Evolutionary conservation across 2,329 filamentous ascomycete species (phyloP), one percentile per base, ranked within the genome.

Genomic region (Colletotrichum salicis): DNA sequence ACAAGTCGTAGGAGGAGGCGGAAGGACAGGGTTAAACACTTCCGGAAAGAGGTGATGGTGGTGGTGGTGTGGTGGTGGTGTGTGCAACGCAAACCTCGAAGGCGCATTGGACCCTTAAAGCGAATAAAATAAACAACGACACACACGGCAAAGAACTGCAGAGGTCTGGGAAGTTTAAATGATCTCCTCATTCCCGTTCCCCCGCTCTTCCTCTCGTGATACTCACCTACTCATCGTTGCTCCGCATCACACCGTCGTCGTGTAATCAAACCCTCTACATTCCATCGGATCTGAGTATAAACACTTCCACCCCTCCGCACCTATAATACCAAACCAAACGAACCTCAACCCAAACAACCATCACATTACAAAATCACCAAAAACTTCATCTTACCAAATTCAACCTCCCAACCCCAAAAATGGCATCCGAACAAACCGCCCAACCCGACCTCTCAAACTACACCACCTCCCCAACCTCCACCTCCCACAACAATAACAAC

Each of bases 21-120:
- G 15, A n/a, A 2, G 15, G 41, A 45, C 15, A n/a, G 6, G 13
- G n/a, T 33, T 37, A 33, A 48, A 52, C 13, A 48, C 41, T n/a
- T 48, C 3, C 27, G 31, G 11, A 45, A 27, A 11, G 29, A 58
- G 11, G 41, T 19, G 12, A 24, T 41, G 27, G 62, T 12, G 33
- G 33, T 35, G 41, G 45, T 13, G n/a, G 15, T n/a, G 62, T 12
- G 33, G 33, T 35, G 41, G 45, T 13, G n/a, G 15, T n/a, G 41
- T 15, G 33, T 54, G 48, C 33, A 29, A 51, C 2, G 24, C 33
- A 27, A 37, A 41, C 29, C 29, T 67, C 33, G 51, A n/a, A 57
- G 51, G 57, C 6, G 57, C 27, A 67, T 45, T 67, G 64, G 64
- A 70, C 68, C 68, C 68, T 67, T 33, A 19, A 67, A 54, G 41